These are phyloP conservation scores for Capsicum baccatum DNA, from an alignment of 257 asterid species.

Conservation along the genomic window DNA sequence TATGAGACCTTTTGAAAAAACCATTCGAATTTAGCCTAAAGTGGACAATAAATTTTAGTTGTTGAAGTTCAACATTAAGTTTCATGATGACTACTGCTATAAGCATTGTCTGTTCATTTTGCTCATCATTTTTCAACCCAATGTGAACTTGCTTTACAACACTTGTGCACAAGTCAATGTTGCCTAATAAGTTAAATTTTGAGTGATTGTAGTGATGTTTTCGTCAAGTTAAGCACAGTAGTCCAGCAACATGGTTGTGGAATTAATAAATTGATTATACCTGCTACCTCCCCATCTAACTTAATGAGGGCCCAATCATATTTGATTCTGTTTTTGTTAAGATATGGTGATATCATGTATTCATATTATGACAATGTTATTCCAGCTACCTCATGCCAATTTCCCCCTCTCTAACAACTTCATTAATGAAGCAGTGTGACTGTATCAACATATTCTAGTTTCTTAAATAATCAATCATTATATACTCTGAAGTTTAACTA, in stretches of 20 bases:
- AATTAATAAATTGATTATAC: constrained; percentile 14
- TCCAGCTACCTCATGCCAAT: constrained; percentile 14
- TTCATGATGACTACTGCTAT: neutral
- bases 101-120: neutral
- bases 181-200: neutral
- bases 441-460: neutral
- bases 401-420: neutral
- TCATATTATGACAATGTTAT: neutral
- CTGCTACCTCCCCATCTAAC: constrained; percentile 3
- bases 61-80: neutral
- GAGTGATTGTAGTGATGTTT: neutral
- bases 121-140: neutral
- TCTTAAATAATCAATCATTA: neutral
- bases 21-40: neutral
- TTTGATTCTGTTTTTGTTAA: neutral
- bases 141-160: neutral
- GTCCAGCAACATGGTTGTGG: neutral
- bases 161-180: neutral
- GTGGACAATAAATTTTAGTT: neutral
- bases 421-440: neutral
- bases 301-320: constrained; percentile 16
- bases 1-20: neutral
- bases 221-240: constrained; percentile 5
- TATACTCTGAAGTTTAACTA: neutral
- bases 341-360: neutral